Conservation (phyloP, 306 rosid species). For the Gastrolobium bilobum region DNA sequence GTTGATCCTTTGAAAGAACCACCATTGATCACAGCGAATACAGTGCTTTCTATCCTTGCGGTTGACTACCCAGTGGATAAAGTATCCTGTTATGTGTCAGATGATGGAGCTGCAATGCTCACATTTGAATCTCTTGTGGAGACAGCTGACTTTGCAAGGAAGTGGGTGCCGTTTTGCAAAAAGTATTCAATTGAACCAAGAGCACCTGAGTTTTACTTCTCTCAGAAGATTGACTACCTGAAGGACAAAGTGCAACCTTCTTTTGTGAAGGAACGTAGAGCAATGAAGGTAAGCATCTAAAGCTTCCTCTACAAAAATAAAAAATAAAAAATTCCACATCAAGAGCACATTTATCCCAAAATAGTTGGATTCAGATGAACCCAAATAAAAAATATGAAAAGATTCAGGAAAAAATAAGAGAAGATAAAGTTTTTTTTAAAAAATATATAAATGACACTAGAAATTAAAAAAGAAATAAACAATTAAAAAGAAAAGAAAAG, state of each 20-base stretch:
- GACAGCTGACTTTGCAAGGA: conserved; percentile 94
- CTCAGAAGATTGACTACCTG: conserved; percentile 96
- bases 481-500: no score
- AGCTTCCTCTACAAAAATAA: conserved; percentile 23
- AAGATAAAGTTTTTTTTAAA: no score
- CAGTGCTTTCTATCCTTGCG: conserved; percentile 97
- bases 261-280: conserved; percentile 97
- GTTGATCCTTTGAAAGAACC: conserved; percentile 99
- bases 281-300: conserved; percentile 82
- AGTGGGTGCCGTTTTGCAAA: conserved; percentile 98
- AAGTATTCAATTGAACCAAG: conserved; percentile 93
- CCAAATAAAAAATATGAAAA: no score
- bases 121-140: conserved; percentile 90
- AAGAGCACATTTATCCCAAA: no score
- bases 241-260: conserved; percentile 97
- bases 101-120: conserved; percentile 99
- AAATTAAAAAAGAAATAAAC: no score
- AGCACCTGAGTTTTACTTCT: conserved; percentile 97
- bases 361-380: no score
- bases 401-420: no score
- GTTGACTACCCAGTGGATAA: conserved; percentile 95
- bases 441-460: no score
- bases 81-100: conserved; percentile 97
- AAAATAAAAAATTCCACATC: no score
- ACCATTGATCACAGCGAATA: conserved; percentile 92